These are phyloP conservation scores for Pseudogymnoascus sp. DNA, from an alignment of 2,329 filamentous ascomycete species.

Conservation along the genomic window DNA sequence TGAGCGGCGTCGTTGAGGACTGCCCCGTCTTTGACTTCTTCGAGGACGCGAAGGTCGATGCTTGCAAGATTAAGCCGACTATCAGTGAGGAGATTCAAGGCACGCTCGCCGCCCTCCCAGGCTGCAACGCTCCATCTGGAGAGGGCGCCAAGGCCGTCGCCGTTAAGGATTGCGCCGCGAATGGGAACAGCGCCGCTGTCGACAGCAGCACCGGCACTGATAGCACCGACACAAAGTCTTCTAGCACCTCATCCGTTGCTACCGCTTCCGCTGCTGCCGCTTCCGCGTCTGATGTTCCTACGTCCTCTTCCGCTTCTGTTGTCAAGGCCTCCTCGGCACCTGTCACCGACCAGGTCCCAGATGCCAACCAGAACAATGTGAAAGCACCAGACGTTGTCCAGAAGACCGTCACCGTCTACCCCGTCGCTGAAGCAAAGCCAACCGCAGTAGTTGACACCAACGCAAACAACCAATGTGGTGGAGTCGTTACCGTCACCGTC, in stretches of 20 bases:
- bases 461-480: not conserved
- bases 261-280: not conserved
- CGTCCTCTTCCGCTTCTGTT: not conserved
- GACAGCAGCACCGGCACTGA: not conserved
- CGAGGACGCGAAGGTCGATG: slow-evolving; percentile 42
- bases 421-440: not conserved
- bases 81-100: slow-evolving; percentile 38
- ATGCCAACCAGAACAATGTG: not conserved
- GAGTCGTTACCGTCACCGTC: not conserved
- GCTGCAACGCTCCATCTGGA: slow-evolving; percentile 44
- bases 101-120: slow-evolving; percentile 40
- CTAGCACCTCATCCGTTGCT: not conserved
- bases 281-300: not conserved
- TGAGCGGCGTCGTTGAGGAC: slow-evolving; percentile 35
- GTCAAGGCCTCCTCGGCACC: not conserved
- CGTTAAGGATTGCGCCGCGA: slow-evolving; percentile 31
- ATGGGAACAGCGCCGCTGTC: slow-evolving; percentile 3
- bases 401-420: not conserved
- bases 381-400: not conserved
- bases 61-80: slow-evolving; percentile 40
- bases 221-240: not conserved
- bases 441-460: not conserved
- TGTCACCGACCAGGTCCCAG: not conserved
- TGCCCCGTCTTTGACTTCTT: slow-evolving; percentile 41
- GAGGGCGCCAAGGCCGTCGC: slow-evolving; percentile 34